These are phyloP conservation scores for Gautieria morchelliformis DNA, from an alignment of 768 basidiomycete species.

Conservation along the genomic window DNA sequence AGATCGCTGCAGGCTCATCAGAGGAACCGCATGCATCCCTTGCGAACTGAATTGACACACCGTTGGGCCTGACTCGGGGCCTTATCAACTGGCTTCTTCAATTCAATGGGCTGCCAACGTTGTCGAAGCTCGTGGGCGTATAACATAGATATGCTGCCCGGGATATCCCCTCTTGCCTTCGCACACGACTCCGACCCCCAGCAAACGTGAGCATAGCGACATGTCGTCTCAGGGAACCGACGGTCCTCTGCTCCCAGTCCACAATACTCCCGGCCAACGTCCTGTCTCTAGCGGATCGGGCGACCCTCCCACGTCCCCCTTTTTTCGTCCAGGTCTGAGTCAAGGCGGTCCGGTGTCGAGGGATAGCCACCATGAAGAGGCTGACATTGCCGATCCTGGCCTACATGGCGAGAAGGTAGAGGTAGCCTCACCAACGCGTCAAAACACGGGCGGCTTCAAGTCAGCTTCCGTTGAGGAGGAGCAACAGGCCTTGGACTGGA, in stretches of 20 bases:
- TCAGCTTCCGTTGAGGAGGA: slow-evolving; percentile 3
- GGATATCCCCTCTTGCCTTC: too few species aligned
- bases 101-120: background rate
- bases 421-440: background rate
- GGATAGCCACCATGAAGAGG: background rate
- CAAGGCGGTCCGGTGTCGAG: background rate
- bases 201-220: background rate
- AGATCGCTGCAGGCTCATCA: too few species aligned
- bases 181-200: background rate
- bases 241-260: background rate
- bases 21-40: too few species aligned
- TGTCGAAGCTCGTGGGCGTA: background rate
- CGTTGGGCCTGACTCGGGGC: background rate
- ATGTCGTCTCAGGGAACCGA: background rate
- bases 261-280: background rate
- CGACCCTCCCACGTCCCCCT: background rate
- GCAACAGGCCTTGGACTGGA: background rate
- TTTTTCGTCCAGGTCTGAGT: background rate
- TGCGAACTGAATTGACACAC: background rate
- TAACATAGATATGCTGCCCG: too few species aligned
- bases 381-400: too few species aligned
- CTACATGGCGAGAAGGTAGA: background rate
- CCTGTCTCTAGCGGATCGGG: background rate
- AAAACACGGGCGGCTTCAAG: background rate
- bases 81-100: background rate